These are phyloP conservation scores for Tinospora cordifolia DNA, from an alignment of 164 flowering plant genomes.

Conservation along the genomic window DNA sequence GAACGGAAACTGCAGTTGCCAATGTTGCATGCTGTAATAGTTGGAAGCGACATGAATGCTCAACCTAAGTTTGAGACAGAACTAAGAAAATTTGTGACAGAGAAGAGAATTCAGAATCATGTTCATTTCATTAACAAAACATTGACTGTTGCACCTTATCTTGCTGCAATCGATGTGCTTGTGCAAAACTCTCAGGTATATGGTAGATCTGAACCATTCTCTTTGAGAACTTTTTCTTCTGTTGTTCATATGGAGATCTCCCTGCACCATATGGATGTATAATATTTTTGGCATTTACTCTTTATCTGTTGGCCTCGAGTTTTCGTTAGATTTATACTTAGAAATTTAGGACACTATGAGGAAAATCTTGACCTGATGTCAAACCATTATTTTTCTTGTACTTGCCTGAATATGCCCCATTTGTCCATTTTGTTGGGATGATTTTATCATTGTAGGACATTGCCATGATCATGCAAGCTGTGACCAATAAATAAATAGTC, in stretches of 20 bases:
- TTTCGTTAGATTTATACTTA: no score
- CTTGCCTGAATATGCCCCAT: not conserved
- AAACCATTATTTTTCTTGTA: not conserved
- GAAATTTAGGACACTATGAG: no score
- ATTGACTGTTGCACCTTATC: conserved; percentile 85
- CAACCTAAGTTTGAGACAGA: conserved; percentile 84
- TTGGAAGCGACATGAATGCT: conserved; percentile 88
- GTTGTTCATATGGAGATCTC: no score
- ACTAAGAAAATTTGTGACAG: conserved; percentile 57
- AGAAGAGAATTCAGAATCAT: conserved; percentile 55
- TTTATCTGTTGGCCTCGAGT: no score
- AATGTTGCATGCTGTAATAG: conserved; percentile 72
- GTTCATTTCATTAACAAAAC: conserved; percentile 93
- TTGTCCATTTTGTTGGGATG: not conserved
- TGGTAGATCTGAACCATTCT: not conserved
- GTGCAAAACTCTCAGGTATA: conserved; percentile 95
- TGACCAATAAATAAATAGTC: no score
- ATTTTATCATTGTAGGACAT: not conserved
- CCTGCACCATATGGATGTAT: no score
- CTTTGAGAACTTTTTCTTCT: not conserved
- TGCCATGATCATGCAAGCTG: not conserved
- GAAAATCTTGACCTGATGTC: no score
- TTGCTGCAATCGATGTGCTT: conserved; percentile 89
- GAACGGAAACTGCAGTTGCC: conserved; percentile 72
- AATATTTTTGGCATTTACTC: no score